Conservation (phyloP, 2,329 filamentous ascomycete genomes). For the Cladosporium halotolerans region DNA sequence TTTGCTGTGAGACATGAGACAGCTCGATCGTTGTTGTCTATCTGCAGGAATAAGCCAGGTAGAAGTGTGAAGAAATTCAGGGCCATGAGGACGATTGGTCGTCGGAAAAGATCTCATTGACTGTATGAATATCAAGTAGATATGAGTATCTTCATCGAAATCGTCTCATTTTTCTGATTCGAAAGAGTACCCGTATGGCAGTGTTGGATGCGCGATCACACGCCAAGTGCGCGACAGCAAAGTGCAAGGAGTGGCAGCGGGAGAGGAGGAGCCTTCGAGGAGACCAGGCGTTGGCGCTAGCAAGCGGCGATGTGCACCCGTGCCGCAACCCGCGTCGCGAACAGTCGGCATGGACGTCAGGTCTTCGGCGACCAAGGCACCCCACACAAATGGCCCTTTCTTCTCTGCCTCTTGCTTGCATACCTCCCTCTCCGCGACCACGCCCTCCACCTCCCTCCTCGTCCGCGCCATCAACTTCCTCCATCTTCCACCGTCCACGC, state of each 20-base stretch:
- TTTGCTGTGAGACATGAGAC: too few relatives aligned
- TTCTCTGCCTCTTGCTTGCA: constrained; percentile 36
- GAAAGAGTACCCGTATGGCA: constrained; percentile 15
- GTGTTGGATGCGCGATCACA: not conserved
- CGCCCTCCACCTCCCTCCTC: constrained; percentile 3
- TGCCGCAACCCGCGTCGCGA: not conserved
- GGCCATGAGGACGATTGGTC: too few relatives aligned
- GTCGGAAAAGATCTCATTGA: too few relatives aligned
- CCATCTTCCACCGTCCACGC: constrained; percentile 23
- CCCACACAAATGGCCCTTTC: constrained; percentile 18
- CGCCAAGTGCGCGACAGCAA: not conserved
- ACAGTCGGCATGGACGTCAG: not conserved
- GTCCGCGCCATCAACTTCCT: constrained; percentile 10
- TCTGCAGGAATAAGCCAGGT: too few relatives aligned
- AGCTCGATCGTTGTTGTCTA: too few relatives aligned
- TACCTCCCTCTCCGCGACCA: constrained; percentile 12
- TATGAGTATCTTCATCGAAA: not conserved
- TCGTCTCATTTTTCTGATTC: not conserved
- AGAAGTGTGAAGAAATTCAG: too few relatives aligned
- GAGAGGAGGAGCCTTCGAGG: not conserved
- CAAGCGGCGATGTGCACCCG: not conserved
- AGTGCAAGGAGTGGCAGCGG: not conserved
- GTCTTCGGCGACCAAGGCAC: not conserved
- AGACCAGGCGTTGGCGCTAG: not conserved
- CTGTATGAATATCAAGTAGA: too few relatives aligned